Conservation (phyloP, 2,329 filamentous ascomycete species). For the Epichloe gansuensis region DNA sequence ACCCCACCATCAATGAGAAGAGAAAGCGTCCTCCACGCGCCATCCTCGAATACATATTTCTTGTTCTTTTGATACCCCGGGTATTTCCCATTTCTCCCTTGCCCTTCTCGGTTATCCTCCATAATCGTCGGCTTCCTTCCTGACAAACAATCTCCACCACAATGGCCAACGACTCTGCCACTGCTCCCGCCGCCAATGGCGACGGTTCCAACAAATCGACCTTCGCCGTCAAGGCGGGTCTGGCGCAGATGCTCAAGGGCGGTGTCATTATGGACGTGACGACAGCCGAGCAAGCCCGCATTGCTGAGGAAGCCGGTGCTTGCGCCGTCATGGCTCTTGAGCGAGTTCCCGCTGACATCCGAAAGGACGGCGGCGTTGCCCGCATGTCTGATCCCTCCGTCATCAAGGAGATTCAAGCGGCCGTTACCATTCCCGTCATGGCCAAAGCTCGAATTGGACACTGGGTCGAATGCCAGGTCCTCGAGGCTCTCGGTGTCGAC, state of each 20-base stretch:
- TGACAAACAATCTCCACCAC: not conserved
- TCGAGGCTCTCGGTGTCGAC: conserved; percentile 88
- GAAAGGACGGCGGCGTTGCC: conserved; percentile 80
- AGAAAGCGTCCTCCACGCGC: not conserved
- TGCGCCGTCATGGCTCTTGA: conserved; percentile 97
- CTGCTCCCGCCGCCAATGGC: conserved; percentile 13
- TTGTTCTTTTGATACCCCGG: not conserved
- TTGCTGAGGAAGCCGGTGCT: conserved; percentile 93
- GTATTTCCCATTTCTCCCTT: not conserved
- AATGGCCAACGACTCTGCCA: conserved; percentile 24
- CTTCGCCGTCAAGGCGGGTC: conserved; percentile 86
- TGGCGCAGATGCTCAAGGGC: conserved; percentile 97
- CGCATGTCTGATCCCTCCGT: conserved; percentile 93
- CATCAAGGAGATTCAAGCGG: conserved; percentile 89
- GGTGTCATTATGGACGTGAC: conserved; percentile 99
- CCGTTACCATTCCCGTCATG: conserved; percentile 97
- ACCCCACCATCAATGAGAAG: conserved; percentile 1
- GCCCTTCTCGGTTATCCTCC: not conserved
- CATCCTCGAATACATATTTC: not conserved
- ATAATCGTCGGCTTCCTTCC: not conserved
- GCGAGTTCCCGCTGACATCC: conserved; percentile 92
- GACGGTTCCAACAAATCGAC: conserved; percentile 32
- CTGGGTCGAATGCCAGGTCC: conserved; percentile 96
- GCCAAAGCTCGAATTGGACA: conserved; percentile 96
- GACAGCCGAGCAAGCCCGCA: conserved; percentile 83